These are phyloP conservation scores for Alternaria atra DNA, from an alignment of 2,329 filamentous ascomycete species.

Conservation along the genomic window DNA sequence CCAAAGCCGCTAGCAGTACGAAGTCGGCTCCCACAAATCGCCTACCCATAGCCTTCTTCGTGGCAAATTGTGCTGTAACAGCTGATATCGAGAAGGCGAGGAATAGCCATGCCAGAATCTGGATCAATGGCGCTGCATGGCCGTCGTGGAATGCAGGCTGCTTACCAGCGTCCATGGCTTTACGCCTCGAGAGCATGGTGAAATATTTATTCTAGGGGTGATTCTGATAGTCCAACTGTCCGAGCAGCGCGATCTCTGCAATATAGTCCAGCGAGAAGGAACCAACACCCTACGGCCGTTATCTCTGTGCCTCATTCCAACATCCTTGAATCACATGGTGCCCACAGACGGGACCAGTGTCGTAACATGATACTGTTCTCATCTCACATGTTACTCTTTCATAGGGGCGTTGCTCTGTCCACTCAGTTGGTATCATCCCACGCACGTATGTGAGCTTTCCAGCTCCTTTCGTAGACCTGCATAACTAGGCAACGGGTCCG, in stretches of 20 bases:
- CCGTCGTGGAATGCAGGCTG: constrained; percentile 1
- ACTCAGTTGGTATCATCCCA: neutral
- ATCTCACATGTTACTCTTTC: neutral
- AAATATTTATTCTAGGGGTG: neutral
- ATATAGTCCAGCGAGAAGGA: neutral
- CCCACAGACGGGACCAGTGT: neutral
- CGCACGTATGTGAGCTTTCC: neutral
- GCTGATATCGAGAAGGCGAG: constrained; percentile 10
- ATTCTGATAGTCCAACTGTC: neutral
- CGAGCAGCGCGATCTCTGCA: neutral
- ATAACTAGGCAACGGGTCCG: neutral
- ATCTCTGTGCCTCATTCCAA: constrained; percentile 4
- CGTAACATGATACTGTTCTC: neutral
- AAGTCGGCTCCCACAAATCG: constrained; percentile 3
- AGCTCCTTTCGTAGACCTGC: neutral
- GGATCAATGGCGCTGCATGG: constrained; percentile 15
- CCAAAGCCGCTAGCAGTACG: neutral
- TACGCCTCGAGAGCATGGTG: neutral
- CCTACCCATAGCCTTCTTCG: constrained; percentile 11
- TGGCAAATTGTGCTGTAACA: constrained; percentile 13
- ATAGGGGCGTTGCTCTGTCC: neutral
- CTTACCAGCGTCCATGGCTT: neutral
- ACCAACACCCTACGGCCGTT: neutral
- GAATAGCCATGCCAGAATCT: constrained; percentile 17
- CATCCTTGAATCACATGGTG: neutral